phyloP scores from a whole-genome alignment of 2,329 filamentous ascomycete genomes.

The Cylindrodendrum hubeiense region DNA sequence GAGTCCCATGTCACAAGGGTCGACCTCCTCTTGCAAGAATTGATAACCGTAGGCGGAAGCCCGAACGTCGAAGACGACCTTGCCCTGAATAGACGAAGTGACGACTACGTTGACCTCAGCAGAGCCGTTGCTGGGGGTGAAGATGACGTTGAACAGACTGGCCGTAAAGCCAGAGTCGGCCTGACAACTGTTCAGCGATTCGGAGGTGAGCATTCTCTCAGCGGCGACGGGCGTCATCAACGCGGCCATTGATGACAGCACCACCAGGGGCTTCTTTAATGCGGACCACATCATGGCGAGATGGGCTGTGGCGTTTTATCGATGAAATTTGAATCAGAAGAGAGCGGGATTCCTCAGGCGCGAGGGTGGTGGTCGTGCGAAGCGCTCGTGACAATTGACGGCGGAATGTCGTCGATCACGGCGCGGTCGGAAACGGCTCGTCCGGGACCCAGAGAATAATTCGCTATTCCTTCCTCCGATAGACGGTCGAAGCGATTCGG shows the following conservation, averaged over 20 bases:
- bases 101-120: slow-evolving; percentile 82
- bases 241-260: slow-evolving; percentile 59
- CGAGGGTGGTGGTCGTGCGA: slow-evolving; percentile 19
- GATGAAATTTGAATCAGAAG: slow-evolving; percentile 11
- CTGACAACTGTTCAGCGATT: slow-evolving; percentile 88
- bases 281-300: slow-evolving; percentile 60
- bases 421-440: slow-evolving; percentile 8
- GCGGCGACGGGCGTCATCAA: slow-evolving; percentile 65
- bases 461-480: slow-evolving; percentile 5
- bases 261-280: slow-evolving; percentile 57
- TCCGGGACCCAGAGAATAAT: slow-evolving; percentile 5
- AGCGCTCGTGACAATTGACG: slow-evolving; percentile 6
- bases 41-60: slow-evolving; percentile 87
- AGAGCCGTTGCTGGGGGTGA: slow-evolving; percentile 80
- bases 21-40: slow-evolving; percentile 74
- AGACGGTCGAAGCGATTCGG: neutral
- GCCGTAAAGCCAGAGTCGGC: slow-evolving; percentile 87
- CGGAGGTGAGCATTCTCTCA: slow-evolving; percentile 80
- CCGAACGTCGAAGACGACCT: slow-evolving; percentile 81
- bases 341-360: slow-evolving; percentile 9
- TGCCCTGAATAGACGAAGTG: slow-evolving; percentile 84
- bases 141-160: slow-evolving; percentile 87
- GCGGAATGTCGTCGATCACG: slow-evolving; percentile 8
- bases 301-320: slow-evolving; percentile 19
- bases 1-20: slow-evolving; percentile 81